Conservation (phyloP, 495 filamentous ascomycete species). For the Penicillium bovifimosum region DNA sequence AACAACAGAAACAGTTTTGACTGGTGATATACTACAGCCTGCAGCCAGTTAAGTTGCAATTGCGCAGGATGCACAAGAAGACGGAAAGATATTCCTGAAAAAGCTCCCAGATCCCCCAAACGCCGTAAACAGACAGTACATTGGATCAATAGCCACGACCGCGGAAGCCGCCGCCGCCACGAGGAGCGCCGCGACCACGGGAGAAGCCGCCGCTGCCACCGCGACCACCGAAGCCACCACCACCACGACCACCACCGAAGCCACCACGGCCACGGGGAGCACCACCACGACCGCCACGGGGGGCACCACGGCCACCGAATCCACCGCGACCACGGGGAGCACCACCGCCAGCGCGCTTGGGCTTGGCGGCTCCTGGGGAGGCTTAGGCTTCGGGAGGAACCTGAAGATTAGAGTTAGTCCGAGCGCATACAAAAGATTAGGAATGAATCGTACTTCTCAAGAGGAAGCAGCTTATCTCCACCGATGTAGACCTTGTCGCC, state of each 20-base stretch:
- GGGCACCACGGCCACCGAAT: slow-evolving; percentile 41
- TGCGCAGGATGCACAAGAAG: slow-evolving; percentile 40
- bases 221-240: slow-evolving; percentile 40
- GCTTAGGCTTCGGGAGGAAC: slow-evolving; percentile 93
- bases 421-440: background rate
- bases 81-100: slow-evolving; percentile 40
- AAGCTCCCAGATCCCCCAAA: slow-evolving; percentile 48
- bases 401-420: slow-evolving; percentile 33
- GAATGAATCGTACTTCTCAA: slow-evolving; percentile 61
- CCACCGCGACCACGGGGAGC: slow-evolving; percentile 43
- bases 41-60: slow-evolving; percentile 29
- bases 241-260: slow-evolving; percentile 27
- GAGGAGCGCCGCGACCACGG: slow-evolving; percentile 36
- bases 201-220: slow-evolving; percentile 35
- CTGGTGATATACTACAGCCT: slow-evolving; percentile 38
- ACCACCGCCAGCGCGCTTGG: slow-evolving; percentile 50
- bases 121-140: slow-evolving; percentile 45
- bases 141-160: slow-evolving; percentile 31
- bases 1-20: slow-evolving; percentile 21
- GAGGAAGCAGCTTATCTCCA: slow-evolving; percentile 85
- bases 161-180: slow-evolving; percentile 33
- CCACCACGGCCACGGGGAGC: slow-evolving; percentile 17
- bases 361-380: slow-evolving; percentile 60
- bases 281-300: slow-evolving; percentile 31
- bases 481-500: slow-evolving; percentile 98